Evolutionary conservation across 345 rosid species (phyloP).

Genomic region (Lepidium africanum): DNA sequence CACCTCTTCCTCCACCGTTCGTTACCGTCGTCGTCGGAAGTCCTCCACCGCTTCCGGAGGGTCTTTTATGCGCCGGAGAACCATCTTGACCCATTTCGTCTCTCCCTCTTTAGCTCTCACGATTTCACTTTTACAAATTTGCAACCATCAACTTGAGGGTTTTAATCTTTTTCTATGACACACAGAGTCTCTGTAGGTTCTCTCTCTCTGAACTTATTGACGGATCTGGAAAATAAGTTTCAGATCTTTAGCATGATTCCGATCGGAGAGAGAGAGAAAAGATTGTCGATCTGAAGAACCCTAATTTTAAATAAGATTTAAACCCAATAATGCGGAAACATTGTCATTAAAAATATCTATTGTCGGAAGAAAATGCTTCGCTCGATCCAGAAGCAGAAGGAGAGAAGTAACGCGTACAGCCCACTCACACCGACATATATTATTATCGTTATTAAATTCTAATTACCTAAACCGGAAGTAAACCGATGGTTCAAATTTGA

Average conservation of each 20-base stretch:
- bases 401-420: conserved; percentile 23
- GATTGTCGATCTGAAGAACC: conserved; percentile 27
- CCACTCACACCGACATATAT: conserved; percentile 27
- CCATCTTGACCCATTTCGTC: conserved; percentile 59
- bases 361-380: conserved; percentile 13
- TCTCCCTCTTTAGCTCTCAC: neutral
- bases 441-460: neutral
- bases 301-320: conserved; percentile 15
- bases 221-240: conserved; percentile 18
- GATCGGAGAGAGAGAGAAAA: conserved; percentile 15
- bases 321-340: conserved; percentile 27
- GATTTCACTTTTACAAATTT: neutral
- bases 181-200: neutral
- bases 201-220: conserved; percentile 2
- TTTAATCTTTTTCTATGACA: neutral
- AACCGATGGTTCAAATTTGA: neutral
- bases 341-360: conserved; percentile 14
- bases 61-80: conserved; percentile 63
- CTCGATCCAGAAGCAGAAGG: conserved; percentile 18
- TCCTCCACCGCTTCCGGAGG: conserved; percentile 43
- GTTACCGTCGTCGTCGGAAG: conserved; percentile 39
- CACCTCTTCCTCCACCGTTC: conserved; percentile 44
- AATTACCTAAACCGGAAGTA: neutral
- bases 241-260: conserved; percentile 20
- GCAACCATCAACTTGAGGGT: conserved; percentile 5